Base-by-base conservation (phyloP, 1,284 basidiomycete species). In the Spongispora temasekensis region DNA sequence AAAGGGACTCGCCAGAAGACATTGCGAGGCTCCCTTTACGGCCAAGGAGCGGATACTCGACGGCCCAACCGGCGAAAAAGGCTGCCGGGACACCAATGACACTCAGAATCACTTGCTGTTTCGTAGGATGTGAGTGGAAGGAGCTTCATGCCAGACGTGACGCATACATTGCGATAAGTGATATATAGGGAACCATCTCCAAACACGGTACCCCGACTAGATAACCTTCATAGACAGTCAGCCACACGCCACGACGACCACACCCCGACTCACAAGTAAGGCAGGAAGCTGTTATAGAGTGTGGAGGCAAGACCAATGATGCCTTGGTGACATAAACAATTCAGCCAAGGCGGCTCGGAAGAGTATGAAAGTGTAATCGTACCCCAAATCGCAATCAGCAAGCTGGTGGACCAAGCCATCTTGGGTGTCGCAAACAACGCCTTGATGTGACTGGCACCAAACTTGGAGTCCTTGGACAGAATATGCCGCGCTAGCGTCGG, bases 1-100 rank as follows among this genome's bases (percentile, higher is more conserved):
- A 13, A 13, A 1, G 48, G n/a, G 19, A 68, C 75, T 75, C 56
- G 77, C 85, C 74, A 60, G 86, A 82, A 50, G 81, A 82, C 55
- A 85, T 74, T 0, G 83, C 79, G 32, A 93, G 78, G 13, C 86
- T 86, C 53, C 88, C 88, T 56, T 79, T 81, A 32, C 90, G 80
- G 23, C 90, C 90, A 23, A 90, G 64, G 59, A 77, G 70, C 1
- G 84, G 86, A 21, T 84, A 64, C 62, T 90, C 88, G 44, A 90
- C 86, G 32, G 84, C 73, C 75, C 82, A 88, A 3, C 85, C 88
- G 5, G 84, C 88, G 53, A 86, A 68, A 32, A 90, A 76, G 0
- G 87, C 86, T 6, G 88, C 87, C 3, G 89, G 89, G 19, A 92
- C 80, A 5, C 89, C 88, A 58, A 87, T 81, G 2, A 83, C 77